These are phyloP conservation scores for Cichorium intybus DNA, from an alignment of 140 eudicot species.

Conservation along the genomic window DNA sequence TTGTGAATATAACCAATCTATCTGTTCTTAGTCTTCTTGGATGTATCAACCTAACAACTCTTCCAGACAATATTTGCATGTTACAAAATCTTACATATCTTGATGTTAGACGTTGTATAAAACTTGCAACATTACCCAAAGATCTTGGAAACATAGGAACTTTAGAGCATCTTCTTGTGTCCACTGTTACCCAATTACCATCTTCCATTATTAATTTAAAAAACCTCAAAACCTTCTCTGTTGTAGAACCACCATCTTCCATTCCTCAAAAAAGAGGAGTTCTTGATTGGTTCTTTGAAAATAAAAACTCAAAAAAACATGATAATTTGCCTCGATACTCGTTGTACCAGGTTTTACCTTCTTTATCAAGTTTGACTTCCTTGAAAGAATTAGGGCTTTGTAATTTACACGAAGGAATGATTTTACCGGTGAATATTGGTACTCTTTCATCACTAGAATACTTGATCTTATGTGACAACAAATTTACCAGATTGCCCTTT, in stretches of 20 bases:
- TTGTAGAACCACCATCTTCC: conserved; percentile 11
- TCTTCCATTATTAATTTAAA: conserved; percentile 4
- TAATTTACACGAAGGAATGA: conserved; percentile 14
- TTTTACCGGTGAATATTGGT: conserved; percentile 13
- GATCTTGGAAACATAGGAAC: conserved; percentile 5
- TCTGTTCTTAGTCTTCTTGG: conserved; percentile 17
- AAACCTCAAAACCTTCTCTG: conserved; percentile 21
- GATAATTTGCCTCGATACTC: neutral
- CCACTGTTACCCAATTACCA: conserved; percentile 15
- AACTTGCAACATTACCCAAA: conserved; percentile 20
- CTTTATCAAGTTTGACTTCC: conserved; percentile 20
- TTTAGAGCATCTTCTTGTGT: conserved; percentile 17
- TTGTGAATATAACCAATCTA: conserved; percentile 9
- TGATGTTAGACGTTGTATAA: conserved; percentile 16
- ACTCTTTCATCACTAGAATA: neutral
- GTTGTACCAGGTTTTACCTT: neutral
- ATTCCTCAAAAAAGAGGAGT: conserved; percentile 8
- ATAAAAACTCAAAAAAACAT: conserved; percentile 4
- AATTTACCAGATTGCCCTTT: conserved; percentile 18
- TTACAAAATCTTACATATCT: conserved; percentile 16
- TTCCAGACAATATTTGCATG: conserved; percentile 4
- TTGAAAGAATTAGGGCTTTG: conserved; percentile 11
- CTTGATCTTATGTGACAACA: conserved; percentile 9
- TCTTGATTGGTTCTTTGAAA: neutral
- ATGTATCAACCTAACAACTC: conserved; percentile 11